Percentiles rank a stretch among this genome's conserved stretches.
Conservation (phyloP, 2,329 filamentous ascomycete species). For the Calonectria pseudoturangicola region DNA sequence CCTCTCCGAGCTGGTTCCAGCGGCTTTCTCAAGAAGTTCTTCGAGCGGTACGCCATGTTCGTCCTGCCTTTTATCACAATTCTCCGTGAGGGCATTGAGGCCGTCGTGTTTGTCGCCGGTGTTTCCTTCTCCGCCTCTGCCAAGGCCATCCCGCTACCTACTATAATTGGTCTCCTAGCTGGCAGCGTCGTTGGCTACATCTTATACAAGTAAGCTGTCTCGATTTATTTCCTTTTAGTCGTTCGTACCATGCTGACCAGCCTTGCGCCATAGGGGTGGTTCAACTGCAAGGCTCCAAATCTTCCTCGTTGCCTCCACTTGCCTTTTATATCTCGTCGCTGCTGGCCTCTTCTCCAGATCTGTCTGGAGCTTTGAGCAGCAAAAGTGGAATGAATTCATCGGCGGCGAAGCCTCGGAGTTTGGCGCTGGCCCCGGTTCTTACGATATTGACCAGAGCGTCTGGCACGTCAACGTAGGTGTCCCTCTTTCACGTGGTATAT, state of each 20-base stretch:
- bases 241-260: slow-evolving; percentile 19
- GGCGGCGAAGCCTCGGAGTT: slow-evolving; percentile 74
- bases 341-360: slow-evolving; percentile 87
- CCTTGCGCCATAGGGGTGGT: slow-evolving; percentile 60
- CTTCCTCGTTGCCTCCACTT: slow-evolving; percentile 89
- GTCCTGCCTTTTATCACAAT: slow-evolving; percentile 90
- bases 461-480: slow-evolving; percentile 88
- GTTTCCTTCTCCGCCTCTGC: slow-evolving; percentile 86
- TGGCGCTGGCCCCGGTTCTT: slow-evolving; percentile 80
- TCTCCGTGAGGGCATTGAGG: slow-evolving; percentile 90
- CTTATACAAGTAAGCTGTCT: slow-evolving; percentile 81
- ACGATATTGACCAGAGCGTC: slow-evolving; percentile 85
- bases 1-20: slow-evolving; percentile 65
- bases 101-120: slow-evolving; percentile 89
- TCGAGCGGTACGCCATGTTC: slow-evolving; percentile 91
- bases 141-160: slow-evolving; percentile 84
- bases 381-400: slow-evolving; percentile 80
- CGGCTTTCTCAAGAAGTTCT: slow-evolving; percentile 75
- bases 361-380: slow-evolving; percentile 83
- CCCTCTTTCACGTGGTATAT: not conserved
- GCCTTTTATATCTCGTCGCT: slow-evolving; percentile 88
- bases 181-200: slow-evolving; percentile 81
- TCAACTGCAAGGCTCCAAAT: slow-evolving; percentile 73
- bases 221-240: not conserved
- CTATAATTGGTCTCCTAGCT: slow-evolving; percentile 81